Base-by-base conservation (phyloP, 2,329 filamentous ascomycete genomes). In the Colletotrichum chrysophilum region DNA sequence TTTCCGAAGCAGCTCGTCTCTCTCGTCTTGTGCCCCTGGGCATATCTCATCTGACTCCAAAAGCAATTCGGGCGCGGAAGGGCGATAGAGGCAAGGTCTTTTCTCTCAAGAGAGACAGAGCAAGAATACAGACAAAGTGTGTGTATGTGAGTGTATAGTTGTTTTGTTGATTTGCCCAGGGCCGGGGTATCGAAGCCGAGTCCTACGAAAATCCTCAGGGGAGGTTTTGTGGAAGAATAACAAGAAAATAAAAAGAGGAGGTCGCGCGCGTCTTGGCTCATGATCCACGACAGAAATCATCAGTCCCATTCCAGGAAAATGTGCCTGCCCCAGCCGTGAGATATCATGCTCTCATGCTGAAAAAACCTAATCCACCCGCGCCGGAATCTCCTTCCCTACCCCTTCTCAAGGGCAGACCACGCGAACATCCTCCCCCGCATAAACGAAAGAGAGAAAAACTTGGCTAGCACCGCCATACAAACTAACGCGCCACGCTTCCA, bases 391-490 rank as follows among this genome's bases (percentile, higher is more conserved):
- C 61, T 61, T 48, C 68, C 69, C 8, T 36, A 48, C 43, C 36
- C 38, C 55, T 56, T 43, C 52, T 48, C 28, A 21, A 58, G 28
- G 36, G 61, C 28, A 61, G 36, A 74, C 48, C 30, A 32, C 73
- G 62, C 56, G 30, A 66, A 32, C 43, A 64, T 32, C 18, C 21
- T 38, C 55, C 62, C 26, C 48, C 36, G 21, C 56, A 61, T n/a
- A 66, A 81, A 76, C 76, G 75, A 75, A 79, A 72, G 68, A 71
- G 67, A 76, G 64, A 48, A 69, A 78, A 78, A 76, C 38, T 68
- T 68, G 62, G 56, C 65, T 26, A 74, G 55, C 58, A 61, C 48
- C 34, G 52, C 70, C 70, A 73, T 75, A 80, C 77, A 69, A 80
- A 80, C 79, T 81, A 79, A 81, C 77, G 30, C 43, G 69, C 56